Evolutionary conservation across 116 monocot genomes (phyloP), one percentile per base, ranked within the genome.

Genomic region (Dioscorea cayenensis): DNA sequence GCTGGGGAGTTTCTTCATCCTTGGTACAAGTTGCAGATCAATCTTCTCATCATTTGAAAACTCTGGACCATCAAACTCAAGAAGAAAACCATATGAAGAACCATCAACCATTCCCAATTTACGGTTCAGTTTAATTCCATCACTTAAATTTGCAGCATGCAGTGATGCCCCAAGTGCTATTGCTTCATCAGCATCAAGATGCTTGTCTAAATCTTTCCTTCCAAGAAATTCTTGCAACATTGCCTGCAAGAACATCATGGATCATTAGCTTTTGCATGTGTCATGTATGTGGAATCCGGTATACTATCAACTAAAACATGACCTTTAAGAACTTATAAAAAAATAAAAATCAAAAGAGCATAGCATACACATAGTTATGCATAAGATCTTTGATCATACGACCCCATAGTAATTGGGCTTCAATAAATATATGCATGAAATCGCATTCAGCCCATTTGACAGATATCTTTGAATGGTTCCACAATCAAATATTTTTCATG

Each of bases 121-220:
- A 75, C 99, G 91, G 58, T 99, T 99, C 66, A 99, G 72, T 76
- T 99, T 99, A 64, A 99, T 99, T 71, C 99, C 99, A 83, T 99
- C 99, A 82, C 94, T 99, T 69, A 99, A 75, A 79, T 99, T 99
- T 72, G 99, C 99, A 85, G 99, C 99, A 84, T 87, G 89, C 36
- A 99, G 76, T 75, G 99, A 83, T 60, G 91, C 78, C 63, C 99
- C 99, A 78, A 99, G 99, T 75, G 83, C 99, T 49, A 91, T 91
- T 82, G 94, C 99, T 89, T 99, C 99, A 76, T 99, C 99, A 69
- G 99, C 99, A 84, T 99, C 99, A 71, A 99, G 82, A 79, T 99
- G 99, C 75, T 78, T 94, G 82, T 84, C 94, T 49, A 99, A 75
- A 63, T 87, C 83, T 55, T 83, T 89, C 72, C 82, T 87, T 23